Base-by-base conservation (phyloP, 257 asterid species). In the Penstemon eatonii region DNA sequence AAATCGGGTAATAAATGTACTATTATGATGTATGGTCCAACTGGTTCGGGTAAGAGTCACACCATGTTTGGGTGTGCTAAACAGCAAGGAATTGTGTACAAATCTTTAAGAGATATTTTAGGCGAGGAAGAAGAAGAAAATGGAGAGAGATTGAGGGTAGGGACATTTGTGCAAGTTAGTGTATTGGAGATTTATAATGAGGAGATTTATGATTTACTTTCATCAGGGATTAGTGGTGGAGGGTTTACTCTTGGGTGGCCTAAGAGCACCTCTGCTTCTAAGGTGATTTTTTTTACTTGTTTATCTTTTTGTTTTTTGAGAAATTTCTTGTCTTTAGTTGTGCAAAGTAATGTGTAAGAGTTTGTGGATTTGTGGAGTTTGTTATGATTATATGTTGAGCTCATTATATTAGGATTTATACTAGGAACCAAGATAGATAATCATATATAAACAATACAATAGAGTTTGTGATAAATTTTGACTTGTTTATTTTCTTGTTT, bases 21-120 rank as follows among this genome's bases (percentile, higher is more conserved):
- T 0, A 78, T 93, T 0, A 90, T 93, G 97, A 90, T 90, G 98
- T 93, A 93, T 43, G 99, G 99, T 0, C 99, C 97, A 1, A 89
- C 99, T 0, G 99, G 99, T 7, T 85, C 99, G 0, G 99, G 99
- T 0, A 94, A 94, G 82, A 89, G 96, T 46, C 95, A 94, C 55
- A 94, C 96, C 0, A 94, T 94, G 99, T 94, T 94, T 57, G 99
- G 99, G 42, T 81, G 88, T 67, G 42, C 67, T 51, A 87, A 80
- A 49, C 87, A 83, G 70, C 95, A 89, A 0, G 99, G 99, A 58
- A 88, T 94, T 41, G 99, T 94, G 42, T 91, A 94, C 11, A 83
- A 74, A 36, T 86, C 99, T 0, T 71, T 94, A 74, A 91, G 79
- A 76, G 97, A 85, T 52, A 94, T 89, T 59, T 64, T 94, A 75